Percentiles rank a stretch among this genome's conserved stretches.
Evolutionary conservation across 495 filamentous ascomycete species (phyloP).

Genomic region (Aspergillus carlsbadensis): DNA sequence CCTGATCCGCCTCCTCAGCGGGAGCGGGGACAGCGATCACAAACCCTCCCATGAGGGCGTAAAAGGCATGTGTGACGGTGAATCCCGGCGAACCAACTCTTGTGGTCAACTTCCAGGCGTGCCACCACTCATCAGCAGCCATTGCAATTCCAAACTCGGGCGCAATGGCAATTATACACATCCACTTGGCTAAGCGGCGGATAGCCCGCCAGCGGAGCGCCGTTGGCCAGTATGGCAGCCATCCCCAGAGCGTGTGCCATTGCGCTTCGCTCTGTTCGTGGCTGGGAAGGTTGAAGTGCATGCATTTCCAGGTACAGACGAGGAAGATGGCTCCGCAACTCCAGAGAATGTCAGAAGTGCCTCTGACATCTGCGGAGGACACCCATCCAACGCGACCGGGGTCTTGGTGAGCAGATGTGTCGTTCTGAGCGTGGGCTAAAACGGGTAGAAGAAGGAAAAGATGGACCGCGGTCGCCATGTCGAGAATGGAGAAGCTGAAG

Average conservation of each 20-base stretch:
- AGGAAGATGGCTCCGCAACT: constrained; percentile 1
- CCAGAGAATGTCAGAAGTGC: constrained; percentile 6
- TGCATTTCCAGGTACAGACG: constrained; percentile 8
- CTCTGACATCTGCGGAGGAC: not conserved
- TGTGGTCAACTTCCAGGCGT: not conserved
- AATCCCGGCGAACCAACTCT: not conserved
- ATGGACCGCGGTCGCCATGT: too few relatives aligned
- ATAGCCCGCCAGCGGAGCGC: not conserved
- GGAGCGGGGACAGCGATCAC: not conserved
- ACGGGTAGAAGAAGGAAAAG: too few relatives aligned
- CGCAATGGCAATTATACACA: not conserved
- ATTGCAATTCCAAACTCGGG: not conserved
- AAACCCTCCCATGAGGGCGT: not conserved
- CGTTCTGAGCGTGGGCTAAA: too few relatives aligned
- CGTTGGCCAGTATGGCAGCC: constrained; percentile 5
- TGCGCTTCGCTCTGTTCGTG: not conserved
- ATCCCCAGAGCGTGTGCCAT: not conserved
- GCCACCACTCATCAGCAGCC: not conserved
- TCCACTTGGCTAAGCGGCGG: not conserved
- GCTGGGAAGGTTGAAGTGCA: not conserved
- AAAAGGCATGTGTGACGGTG: not conserved
- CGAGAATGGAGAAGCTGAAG: too few relatives aligned
- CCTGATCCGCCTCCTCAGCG: not conserved
- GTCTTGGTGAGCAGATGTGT: too few relatives aligned
- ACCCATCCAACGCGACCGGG: not conserved